These are phyloP conservation scores for Saksenaea oblongispora DNA, from an alignment of 371 early-diverging fungal species.

Conservation along the genomic window DNA sequence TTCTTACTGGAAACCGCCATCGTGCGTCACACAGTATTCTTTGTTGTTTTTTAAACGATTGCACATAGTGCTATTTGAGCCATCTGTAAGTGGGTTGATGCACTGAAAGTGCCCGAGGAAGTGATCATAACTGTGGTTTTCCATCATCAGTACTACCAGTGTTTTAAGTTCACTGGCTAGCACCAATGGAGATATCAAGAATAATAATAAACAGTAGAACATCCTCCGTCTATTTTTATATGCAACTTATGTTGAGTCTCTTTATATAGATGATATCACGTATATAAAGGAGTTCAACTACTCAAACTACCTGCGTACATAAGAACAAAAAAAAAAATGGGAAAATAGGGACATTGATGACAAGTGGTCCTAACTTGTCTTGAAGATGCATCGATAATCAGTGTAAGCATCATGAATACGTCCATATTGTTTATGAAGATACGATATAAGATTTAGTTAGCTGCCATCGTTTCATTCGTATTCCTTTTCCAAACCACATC, in stretches of 20 bases:
- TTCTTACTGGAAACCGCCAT: conserved; percentile 18
- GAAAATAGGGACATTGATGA: too few species aligned
- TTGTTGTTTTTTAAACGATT: conserved; percentile 7
- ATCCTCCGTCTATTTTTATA: not conserved
- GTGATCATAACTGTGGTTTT: conserved; percentile 33
- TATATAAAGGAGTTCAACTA: not conserved
- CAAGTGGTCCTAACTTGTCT: too few species aligned
- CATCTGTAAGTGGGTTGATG: conserved; percentile 10
- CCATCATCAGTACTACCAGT: conserved; percentile 29
- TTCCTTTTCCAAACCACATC: too few species aligned
- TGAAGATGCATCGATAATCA: too few species aligned
- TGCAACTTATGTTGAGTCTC: not conserved
- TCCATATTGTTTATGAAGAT: too few species aligned
- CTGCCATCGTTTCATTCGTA: too few species aligned
- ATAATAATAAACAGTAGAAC: not conserved
- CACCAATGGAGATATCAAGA: not conserved
- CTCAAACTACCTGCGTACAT: too few species aligned
- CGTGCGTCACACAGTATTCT: conserved; percentile 16
- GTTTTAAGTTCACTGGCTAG: conserved; percentile 2
- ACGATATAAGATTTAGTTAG: too few species aligned
- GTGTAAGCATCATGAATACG: too few species aligned
- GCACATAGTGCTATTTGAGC: conserved; percentile 17
- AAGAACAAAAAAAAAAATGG: too few species aligned
- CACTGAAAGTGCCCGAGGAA: conserved; percentile 21
- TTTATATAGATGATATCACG: not conserved